Base-by-base conservation (phyloP, 1,284 basidiomycete genomes). In the Heterobasidion annosum region DNA sequence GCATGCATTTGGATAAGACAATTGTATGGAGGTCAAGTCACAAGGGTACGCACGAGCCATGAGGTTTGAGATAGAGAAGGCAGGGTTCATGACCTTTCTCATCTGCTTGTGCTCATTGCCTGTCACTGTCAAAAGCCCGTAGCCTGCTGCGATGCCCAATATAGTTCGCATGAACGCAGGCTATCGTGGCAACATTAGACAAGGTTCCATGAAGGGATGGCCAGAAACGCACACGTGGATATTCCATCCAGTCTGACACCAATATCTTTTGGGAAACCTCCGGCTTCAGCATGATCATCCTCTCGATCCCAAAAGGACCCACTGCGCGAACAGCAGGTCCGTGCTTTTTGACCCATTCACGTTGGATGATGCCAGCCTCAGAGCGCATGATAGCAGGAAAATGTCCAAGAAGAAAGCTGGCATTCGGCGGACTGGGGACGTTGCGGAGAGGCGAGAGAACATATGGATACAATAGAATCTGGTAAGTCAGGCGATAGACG, bases 21-120 rank as follows among this genome's bases (percentile, higher is more conserved):
- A 25, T 25, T 25, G 9, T 18, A 48, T n/a, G 9, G 40, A 0
- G 6, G 16, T 16, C 12, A 16, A 12, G 40, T 2, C 3, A 3
- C 2, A 16, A 43, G 40, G n/a, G 45, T 10, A 72, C 76, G 52
- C 57, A 77, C 75, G 74, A 52, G 73, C 69, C 57, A 70, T 71
- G 34, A 78, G 66, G 57, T 72, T 76, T 0, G 70, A 62, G 37
- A 76, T 64, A 0, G 75, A 75, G 58, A 78, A 78, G 0, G 76
- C 76, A 2, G 75, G 75, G 56, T 76, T 77, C 74, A 78, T 75
- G 2, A 67, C 69, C 57, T 70, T 73, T 25, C 76, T 69, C 73
- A 78, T 76, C 54, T 70, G 69, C 56, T 70, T 73, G 59, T 77
- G 76, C 46, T 74, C 73, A 50, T 73, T 69, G 10, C 74, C 75